Evolutionary conservation across 768 basidiomycete genomes (phyloP), one percentile per base, ranked within the genome.

Genomic region (Termitomyces sp.): DNA sequence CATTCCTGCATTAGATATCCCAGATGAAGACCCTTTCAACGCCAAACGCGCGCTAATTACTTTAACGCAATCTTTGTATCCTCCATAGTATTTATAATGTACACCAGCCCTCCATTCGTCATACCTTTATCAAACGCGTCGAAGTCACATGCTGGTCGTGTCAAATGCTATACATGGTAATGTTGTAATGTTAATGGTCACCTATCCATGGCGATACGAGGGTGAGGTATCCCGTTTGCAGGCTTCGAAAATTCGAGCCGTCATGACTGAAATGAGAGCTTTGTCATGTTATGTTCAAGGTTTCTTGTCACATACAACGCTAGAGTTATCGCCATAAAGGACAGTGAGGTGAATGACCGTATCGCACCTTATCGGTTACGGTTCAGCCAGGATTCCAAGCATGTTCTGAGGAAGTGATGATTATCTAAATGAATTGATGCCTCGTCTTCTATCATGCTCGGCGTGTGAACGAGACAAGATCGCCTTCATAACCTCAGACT

Each of bases 381-480:
- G 18, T 41, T 41, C 40, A 41, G 40, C 40, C n/a, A 9, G 6
- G 18, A n/a, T 7, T 20, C n/a, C n/a, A 43, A 43, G 41, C 18
- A 40, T 16, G 14, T 0, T 40, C 38, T 20, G 41, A 40, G 23
- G 28, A 23, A 47, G 28, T 48, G 47, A 16, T 28, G 28, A 48
- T 48, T 32, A 50, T 50, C 49, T 32, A 38, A 26, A 16, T 23
- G 36, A 36, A 38, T 4, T 33, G 35, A 49, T 36, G 47, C 26
- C 7, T 23, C 6, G 20, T n/a, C 40, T 51, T 51, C 10, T 58
- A 32, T 26, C 26, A 38, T 30, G 33, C 20, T 55, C 8, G 49
- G 58, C 51, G 58, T 53, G 58, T 52, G 57, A 58, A 58, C 28
- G 32, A 20, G 52, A 28, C 40, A 16, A 26, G 5, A 10, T n/a